Evolutionary conservation across 305 asterid species (phyloP).

Genomic region (Solanum hybrid): DNA sequence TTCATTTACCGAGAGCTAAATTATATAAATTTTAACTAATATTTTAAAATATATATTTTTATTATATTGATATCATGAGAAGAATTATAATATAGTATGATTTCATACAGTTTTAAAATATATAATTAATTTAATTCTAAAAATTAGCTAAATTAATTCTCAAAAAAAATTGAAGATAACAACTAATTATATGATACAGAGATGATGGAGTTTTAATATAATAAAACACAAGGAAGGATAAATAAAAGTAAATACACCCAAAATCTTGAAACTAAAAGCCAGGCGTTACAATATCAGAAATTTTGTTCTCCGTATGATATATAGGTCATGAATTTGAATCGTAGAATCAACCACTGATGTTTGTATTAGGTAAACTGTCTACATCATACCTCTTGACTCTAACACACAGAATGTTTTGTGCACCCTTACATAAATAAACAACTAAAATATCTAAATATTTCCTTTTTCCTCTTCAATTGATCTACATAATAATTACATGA

Average conservation of each 20-base stretch:
- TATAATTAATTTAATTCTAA: not conserved
- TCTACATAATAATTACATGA: not conserved
- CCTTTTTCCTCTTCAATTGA: not conserved
- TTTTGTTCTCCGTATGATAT: too few species aligned
- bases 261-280: too few species aligned
- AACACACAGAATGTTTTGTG: too few species aligned
- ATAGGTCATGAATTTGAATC: too few species aligned
- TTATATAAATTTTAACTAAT: fast-evolving
- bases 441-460: not conserved
- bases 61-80: not conserved
- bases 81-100: too few species aligned
- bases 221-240: too few species aligned
- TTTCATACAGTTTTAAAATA: too few species aligned
- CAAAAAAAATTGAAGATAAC: not conserved
- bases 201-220: not conserved
- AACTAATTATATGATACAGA: not conserved
- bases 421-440: not conserved
- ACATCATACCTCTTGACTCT: not conserved
- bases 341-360: too few species aligned
- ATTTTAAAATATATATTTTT: not conserved
- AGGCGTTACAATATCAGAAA: too few species aligned
- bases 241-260: too few species aligned
- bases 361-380: not conserved
- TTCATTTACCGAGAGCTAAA: not conserved
- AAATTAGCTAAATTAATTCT: not conserved